Evolutionary conservation across 768 basidiomycete species (phyloP).

Genomic region (Serendipita sp.): DNA sequence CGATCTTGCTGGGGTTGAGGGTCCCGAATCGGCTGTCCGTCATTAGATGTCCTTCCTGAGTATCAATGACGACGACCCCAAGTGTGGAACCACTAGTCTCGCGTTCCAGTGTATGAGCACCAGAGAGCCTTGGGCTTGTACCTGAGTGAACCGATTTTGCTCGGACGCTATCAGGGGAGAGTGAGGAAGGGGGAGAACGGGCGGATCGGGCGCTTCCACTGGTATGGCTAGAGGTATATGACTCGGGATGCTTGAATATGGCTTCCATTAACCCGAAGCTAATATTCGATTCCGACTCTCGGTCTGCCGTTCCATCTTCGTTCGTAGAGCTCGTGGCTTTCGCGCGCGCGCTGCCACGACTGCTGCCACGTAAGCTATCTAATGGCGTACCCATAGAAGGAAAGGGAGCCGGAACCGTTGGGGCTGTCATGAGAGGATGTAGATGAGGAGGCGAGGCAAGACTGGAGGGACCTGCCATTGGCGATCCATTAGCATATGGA

Average conservation of each 20-base stretch:
- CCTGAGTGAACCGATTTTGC: background rate
- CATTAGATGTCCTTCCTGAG: background rate
- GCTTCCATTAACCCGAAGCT: conserved; percentile 1
- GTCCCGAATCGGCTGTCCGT: no score
- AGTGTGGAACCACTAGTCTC: background rate
- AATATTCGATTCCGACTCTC: background rate
- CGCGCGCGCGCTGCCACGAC: background rate
- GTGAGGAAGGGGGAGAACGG: background rate
- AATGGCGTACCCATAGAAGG: background rate
- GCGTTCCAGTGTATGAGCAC: background rate
- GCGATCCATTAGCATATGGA: background rate
- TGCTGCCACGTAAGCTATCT: background rate
- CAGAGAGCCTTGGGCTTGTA: background rate
- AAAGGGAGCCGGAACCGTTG: background rate
- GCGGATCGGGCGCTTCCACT: background rate
- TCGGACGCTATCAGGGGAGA: background rate
- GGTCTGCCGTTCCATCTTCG: background rate
- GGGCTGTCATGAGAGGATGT: background rate
- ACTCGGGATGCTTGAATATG: background rate
- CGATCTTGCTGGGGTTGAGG: no score
- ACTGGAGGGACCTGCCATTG: background rate
- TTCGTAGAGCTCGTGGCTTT: background rate
- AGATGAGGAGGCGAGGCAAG: background rate
- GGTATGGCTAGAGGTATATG: background rate
- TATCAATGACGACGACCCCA: background rate